Conservation (phyloP, 805 yeast species). For the Monosporozyma servazzii region DNA sequence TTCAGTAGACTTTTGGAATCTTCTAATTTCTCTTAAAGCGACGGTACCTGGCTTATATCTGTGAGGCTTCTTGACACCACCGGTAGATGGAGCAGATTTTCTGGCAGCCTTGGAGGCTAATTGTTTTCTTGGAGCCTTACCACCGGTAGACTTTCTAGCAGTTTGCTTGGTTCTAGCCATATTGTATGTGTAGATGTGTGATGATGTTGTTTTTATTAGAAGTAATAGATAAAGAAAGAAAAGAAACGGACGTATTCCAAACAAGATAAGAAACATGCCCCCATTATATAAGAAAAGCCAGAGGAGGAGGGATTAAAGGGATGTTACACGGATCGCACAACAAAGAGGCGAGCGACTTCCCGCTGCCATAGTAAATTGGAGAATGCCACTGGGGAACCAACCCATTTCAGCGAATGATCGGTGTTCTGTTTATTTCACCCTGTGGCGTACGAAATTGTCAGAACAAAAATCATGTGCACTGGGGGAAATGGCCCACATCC, state of each 20-base stretch:
- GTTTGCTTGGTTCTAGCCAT: constrained; percentile 95
- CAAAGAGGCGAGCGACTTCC: too few relatives aligned
- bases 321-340: not conserved
- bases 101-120: constrained; percentile 88
- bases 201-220: not conserved
- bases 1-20: constrained; percentile 95
- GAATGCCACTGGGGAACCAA: not conserved
- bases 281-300: not conserved
- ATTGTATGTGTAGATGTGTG: not conserved
- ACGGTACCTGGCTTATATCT: constrained; percentile 97
- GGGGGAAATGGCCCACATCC: too few relatives aligned
- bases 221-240: not conserved
- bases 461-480: too few relatives aligned
- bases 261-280: not conserved
- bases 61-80: constrained; percentile 92
- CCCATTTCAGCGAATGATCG: not conserved
- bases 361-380: too few relatives aligned
- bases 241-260: not conserved
- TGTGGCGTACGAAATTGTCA: not conserved
- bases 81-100: constrained; percentile 85
- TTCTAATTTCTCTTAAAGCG: constrained; percentile 93
- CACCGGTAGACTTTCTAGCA: constrained; percentile 92
- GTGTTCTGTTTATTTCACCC: not conserved
- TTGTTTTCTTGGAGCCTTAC: constrained; percentile 93
- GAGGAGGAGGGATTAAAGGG: not conserved